Base-by-base conservation (phyloP, 768 basidiomycete species). In the Candolleomyces aberdarensis region DNA sequence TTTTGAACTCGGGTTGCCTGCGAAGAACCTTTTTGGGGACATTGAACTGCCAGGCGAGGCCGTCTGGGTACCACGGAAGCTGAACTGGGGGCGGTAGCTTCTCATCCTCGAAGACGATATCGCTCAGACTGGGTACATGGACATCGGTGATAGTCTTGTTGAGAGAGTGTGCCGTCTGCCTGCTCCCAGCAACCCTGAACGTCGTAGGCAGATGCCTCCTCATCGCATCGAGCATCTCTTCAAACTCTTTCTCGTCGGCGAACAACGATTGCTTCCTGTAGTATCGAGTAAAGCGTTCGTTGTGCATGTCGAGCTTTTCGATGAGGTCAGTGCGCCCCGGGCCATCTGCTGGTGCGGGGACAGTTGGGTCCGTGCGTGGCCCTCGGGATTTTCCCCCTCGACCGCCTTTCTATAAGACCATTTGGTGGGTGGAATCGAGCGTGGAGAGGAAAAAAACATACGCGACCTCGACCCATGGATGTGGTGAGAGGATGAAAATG, bases 1-100 rank as follows among this genome's bases (percentile, higher is more conserved):
- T 90, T 68, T 92, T 93, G 79, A 97, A 96, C 68, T 95, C 92
- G 6, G 88, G 86, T 5, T 85, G 85, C 69, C 92, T 96, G 56
- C 97, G 85, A 39, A 99, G 76, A 0, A 91, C 86, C 57, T 88
- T 86, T 72, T 98, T 98, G 9, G 92, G 83, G 1, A 96, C 89
- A 65, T 95, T 92, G 71, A 98, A 86, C 66, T 97, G 94, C 97
- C 97, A 99, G 10, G 92, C 97, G 11, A 97, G 82, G n/a, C 88
- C 88, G 11, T 89, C 89, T 11, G 96, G 95, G 74, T 97, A 98
- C 97, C 97, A 99, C 10, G 89, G 82, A 40, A 99, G 82, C 64
- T 91, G 91, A 20, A 83, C 80, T 0, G 96, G 97, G 26, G 95
- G 89, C 0, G 88, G 83, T 39, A 96, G 81, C 11, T 75, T 69